A percentile compares a stretch with the other conserved stretches of the same genome.
Conservation (phyloP, 768 basidiomycete genomes). For the Tulasnella sp. region DNA sequence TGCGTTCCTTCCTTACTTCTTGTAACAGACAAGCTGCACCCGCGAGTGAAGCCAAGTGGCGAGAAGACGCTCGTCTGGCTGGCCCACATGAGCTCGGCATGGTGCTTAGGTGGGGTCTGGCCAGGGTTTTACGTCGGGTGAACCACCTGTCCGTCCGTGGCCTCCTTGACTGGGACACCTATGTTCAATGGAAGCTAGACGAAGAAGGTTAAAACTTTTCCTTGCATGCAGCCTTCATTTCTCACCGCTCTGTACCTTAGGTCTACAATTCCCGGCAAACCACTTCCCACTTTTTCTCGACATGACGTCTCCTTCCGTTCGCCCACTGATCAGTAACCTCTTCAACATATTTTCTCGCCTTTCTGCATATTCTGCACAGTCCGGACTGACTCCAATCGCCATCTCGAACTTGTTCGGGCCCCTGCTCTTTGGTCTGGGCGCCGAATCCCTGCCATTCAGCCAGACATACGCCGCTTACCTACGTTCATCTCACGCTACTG, state of each 20-base stretch:
- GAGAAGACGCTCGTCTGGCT: constrained; percentile 73
- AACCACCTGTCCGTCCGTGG: constrained; percentile 68
- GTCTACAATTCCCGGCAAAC: constrained; percentile 42
- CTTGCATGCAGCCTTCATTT: constrained; percentile 18
- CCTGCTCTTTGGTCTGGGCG: constrained; percentile 70
- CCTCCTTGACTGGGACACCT: constrained; percentile 72
- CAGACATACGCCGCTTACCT: constrained; percentile 59
- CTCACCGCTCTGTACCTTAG: constrained; percentile 18
- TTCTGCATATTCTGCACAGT: constrained; percentile 68
- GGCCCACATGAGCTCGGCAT: constrained; percentile 82
- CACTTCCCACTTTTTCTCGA: constrained; percentile 60
- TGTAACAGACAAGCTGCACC: constrained; percentile 18
- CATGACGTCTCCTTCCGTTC: constrained; percentile 36
- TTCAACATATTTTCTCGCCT: constrained; percentile 73
- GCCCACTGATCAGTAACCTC: constrained; percentile 50
- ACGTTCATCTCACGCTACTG: constrained; percentile 72
- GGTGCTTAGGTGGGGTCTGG: constrained; percentile 86
- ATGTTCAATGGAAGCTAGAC: constrained; percentile 64
- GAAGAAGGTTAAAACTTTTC: constrained; percentile 55
- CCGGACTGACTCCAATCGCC: constrained; percentile 83
- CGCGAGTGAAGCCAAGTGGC: constrained; percentile 35
- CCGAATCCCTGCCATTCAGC: constrained; percentile 30
- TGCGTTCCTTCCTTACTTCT: constrained; percentile 57
- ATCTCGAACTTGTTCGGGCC: constrained; percentile 85
- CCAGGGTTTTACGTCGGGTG: constrained; percentile 57